A percentile compares a stretch with the other conserved stretches of the same genome.
phyloP scores from a whole-genome alignment of 2,329 filamentous ascomycete genomes.

The Tolypocladium cylindrosporum region DNA sequence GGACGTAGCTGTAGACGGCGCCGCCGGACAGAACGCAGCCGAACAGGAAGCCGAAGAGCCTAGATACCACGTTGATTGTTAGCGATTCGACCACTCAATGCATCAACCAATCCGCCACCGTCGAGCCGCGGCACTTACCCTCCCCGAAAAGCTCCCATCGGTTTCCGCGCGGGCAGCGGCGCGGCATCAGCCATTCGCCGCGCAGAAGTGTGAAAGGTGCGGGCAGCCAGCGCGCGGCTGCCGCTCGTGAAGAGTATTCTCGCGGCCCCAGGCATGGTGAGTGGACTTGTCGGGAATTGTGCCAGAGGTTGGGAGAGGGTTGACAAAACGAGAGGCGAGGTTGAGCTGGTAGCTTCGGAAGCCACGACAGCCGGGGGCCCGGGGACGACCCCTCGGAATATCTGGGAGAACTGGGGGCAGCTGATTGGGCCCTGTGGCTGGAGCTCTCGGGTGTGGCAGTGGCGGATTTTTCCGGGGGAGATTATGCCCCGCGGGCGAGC shows the following conservation, averaged over 20 bases:
- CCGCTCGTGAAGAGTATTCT: conserved; percentile 32
- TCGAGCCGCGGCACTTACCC: conserved; percentile 34
- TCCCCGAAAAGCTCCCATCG: conserved; percentile 51
- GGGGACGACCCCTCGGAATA: neutral
- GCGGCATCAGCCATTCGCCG: conserved; percentile 31
- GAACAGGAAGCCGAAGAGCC: conserved; percentile 84
- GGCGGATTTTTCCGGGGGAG: conserved; percentile 9
- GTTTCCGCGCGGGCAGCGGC: conserved; percentile 45
- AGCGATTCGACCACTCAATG: neutral
- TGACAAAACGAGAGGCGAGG: neutral
- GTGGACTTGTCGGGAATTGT: neutral
- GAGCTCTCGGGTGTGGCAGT: conserved; percentile 2
- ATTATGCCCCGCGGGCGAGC: too few relatives aligned
- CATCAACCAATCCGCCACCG: neutral
- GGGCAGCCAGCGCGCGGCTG: conserved; percentile 25
- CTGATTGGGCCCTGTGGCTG: conserved; percentile 7
- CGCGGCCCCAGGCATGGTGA: conserved; percentile 32
- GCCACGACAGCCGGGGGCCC: neutral
- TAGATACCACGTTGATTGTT: conserved; percentile 23
- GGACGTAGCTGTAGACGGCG: conserved; percentile 82
- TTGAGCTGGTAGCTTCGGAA: neutral
- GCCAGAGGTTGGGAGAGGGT: neutral
- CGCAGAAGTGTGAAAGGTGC: conserved; percentile 42
- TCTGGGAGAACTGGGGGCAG: conserved; percentile 3
- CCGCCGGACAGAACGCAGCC: conserved; percentile 71